Evolutionary conservation across 305 asterid genomes (phyloP), one percentile per base, ranked within the genome.

Genomic region (Lippia alba): DNA sequence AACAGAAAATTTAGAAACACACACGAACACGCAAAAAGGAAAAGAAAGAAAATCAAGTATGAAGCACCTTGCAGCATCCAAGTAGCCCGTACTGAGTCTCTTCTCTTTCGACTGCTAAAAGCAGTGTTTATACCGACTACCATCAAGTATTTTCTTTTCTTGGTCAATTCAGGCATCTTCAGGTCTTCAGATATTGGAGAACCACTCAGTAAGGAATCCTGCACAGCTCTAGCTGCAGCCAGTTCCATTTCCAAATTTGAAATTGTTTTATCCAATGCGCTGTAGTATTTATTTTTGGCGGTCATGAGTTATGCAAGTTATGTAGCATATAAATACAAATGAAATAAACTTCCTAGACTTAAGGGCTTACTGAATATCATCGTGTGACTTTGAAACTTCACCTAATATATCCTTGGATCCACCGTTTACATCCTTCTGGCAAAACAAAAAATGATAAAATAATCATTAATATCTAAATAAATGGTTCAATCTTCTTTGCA

Each of bases 51-150:
- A 10, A 33, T 18, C 36, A 55, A 59, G 55, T 65, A 54, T 57
- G 49, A 78, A 75, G 80, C 66, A 89, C 97, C 96, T 87, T 84
- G 85, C 55, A 84, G 87, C 89, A 91, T 87, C 96, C 97, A 89
- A 60, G 97, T 91, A 48, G 90, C 94, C 66, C 97, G 97, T 32
- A 91, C 80, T 1, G 97, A 91, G 75, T 91, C 96, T 78, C 97
- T 79, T 76, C 94, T 84, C 86, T 83, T 85, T 70, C 96, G 83
- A 81, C 97, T 91, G 73, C 90, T 91, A 79, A 89, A 91, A 71
- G 97, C 94, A 56, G 96, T 88, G 75, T 87, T 88, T 64, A 91
- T 79, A 59, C 97, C 97, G 10, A 89, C 73, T 12, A 89, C 94
- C 97, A 91, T 89, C 56, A 86, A 76, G 79, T 89, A 89, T 78